Conservation (phyloP, 257 asterid genomes). For the Petrea volubilis region DNA sequence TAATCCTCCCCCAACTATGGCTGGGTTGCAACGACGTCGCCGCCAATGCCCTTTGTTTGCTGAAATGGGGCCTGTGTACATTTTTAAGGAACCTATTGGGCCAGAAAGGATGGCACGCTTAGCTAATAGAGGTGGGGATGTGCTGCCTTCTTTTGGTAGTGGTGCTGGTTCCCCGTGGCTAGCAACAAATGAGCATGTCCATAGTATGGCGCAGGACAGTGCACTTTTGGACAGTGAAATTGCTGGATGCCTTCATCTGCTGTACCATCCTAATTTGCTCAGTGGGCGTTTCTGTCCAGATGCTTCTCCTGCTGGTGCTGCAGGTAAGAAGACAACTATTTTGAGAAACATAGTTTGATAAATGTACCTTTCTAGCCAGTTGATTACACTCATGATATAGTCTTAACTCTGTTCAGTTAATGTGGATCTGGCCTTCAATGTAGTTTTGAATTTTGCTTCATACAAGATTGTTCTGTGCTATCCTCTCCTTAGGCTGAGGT, state of each 20-base stretch:
- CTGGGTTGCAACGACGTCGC: conserved; percentile 97
- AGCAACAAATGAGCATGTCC: conserved; percentile 69
- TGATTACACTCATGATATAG: no score
- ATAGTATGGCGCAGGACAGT: conserved; percentile 66
- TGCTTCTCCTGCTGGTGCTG: conserved; percentile 94
- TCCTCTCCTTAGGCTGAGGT: conserved; percentile 12
- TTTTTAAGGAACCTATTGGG: conserved; percentile 90
- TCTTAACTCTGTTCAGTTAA: conserved; percentile 9
- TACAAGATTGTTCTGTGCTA: conserved; percentile 2
- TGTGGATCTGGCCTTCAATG: conserved; percentile 5
- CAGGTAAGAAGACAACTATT: conserved; percentile 57
- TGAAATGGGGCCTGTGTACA: conserved; percentile 96
- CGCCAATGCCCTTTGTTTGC: conserved; percentile 99
- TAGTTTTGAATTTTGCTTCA: conserved; percentile 8
- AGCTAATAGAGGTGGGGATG: conserved; percentile 93
- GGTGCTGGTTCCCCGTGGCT: conserved; percentile 92
- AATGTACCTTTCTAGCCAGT: no score
- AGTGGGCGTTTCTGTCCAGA: conserved; percentile 95
- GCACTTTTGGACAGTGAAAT: conserved; percentile 79
- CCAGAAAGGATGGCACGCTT: conserved; percentile 83
- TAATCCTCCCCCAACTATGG: conserved; percentile 99
- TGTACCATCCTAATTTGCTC: conserved; percentile 90
- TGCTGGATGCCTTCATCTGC: conserved; percentile 85
- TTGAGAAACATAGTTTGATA: conserved; percentile 1
- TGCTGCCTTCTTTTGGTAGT: conserved; percentile 88